phyloP scores from a whole-genome alignment of 371 early-diverging fungal genomes.

The Amoeboradix gromovi region DNA sequence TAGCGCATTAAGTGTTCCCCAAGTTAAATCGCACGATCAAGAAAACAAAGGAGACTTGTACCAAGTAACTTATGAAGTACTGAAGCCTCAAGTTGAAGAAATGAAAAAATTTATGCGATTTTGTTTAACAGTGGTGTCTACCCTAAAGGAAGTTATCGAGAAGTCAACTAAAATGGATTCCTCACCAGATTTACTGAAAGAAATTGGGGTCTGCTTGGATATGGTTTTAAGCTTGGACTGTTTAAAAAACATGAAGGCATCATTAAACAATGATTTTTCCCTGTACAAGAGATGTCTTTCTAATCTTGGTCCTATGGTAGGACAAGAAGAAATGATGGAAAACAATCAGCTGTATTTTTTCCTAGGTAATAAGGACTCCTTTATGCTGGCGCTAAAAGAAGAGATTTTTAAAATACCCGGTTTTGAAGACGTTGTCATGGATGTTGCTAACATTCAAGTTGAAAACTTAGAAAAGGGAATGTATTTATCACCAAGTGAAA shows the following conservation, averaged over 20 bases:
- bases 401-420: conserved; percentile 4
- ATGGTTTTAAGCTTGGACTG: conserved; percentile 16
- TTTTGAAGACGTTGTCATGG: conserved; percentile 14
- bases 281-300: conserved; percentile 12
- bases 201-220: conserved; percentile 12
- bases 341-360: conserved; percentile 14
- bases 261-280: conserved; percentile 22
- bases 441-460: conserved; percentile 9
- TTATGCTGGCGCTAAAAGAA: conserved; percentile 10
- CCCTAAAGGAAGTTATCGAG: conserved; percentile 8
- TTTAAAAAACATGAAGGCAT: conserved; percentile 18
- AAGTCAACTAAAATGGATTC: conserved; percentile 7
- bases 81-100: conserved; percentile 13
- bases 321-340: conserved; percentile 10
- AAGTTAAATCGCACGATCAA: conserved; percentile 13
- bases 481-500: conserved; percentile 7
- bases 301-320: not conserved
- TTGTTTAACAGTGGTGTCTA: conserved; percentile 6
- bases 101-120: conserved; percentile 16
- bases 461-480: conserved; percentile 8
- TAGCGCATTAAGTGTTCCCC: too few species aligned
- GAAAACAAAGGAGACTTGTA: conserved; percentile 9
- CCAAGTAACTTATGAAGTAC: conserved; percentile 7
- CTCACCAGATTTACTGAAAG: conserved; percentile 6
- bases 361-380: conserved; percentile 15